phyloP scores from a whole-genome alignment of 306 rosid species.

The Prunus kanzakura region DNA sequence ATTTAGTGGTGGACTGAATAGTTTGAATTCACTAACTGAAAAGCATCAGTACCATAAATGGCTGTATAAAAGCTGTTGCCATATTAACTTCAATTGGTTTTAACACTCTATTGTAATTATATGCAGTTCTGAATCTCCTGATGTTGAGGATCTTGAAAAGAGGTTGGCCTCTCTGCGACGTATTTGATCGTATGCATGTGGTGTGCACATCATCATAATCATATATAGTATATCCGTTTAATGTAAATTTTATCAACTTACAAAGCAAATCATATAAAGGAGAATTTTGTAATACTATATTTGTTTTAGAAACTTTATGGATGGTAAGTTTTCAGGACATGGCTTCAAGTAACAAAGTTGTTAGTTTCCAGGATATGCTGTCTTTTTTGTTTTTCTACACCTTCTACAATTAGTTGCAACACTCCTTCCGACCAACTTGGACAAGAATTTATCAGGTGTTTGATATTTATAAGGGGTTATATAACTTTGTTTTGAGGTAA shows the following conservation, averaged over 20 bases:
- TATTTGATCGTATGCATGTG: slow-evolving; percentile 29
- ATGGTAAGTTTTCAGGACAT: not conserved
- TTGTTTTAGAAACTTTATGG: not conserved
- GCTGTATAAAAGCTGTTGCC: no score
- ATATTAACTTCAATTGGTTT: not conserved
- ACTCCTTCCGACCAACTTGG: no score
- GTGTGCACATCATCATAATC: not conserved
- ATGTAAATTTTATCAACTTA: slow-evolving; percentile 16
- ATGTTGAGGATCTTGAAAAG: slow-evolving; percentile 89
- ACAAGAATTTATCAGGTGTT: no score
- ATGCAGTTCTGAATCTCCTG: slow-evolving; percentile 60
- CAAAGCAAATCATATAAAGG: slow-evolving; percentile 1
- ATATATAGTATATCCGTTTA: not conserved
- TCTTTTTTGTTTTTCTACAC: no score
- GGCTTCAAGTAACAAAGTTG: not conserved
- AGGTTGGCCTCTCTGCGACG: slow-evolving; percentile 90
- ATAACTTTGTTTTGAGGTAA: not conserved
- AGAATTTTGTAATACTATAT: slow-evolving; percentile 1
- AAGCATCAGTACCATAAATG: not conserved
- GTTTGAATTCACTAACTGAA: not conserved
- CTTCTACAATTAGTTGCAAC: no score
- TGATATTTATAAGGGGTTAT: no score
- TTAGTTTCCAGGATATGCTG: not conserved
- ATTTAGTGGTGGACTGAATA: not conserved
- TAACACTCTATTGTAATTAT: not conserved